Evolutionary conservation across 345 rosid species (phyloP), one percentile per base, ranked within the genome.

Genomic region (Populus simonii): DNA sequence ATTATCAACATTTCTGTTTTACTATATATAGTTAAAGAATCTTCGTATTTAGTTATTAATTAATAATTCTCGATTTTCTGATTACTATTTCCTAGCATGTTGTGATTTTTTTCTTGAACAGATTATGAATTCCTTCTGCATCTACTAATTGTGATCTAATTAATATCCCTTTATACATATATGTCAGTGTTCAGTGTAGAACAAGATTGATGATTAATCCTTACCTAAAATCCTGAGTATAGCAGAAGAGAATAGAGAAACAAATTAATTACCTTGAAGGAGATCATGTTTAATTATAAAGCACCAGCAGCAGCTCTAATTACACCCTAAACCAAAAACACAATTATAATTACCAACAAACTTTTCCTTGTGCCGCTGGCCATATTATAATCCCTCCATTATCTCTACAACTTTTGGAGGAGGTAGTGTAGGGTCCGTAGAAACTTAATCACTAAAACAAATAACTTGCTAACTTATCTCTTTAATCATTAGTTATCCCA

Each of bases 401-500:
- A n/a, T 59, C 23, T 59, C 23, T 59, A 9, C 5, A n/a, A 59
- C 13, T 11, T 59, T 23, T 59, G 62, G 1, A 13, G 23, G n/a
- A 13, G 23, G n/a, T 35, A 20, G 18, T 36, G 71, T 39, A 18
- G 70, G 70, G 70, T 18, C 68, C 20, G 16, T 27, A 49, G 22
- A 27, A 72, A 1, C 38, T 23, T 20, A 15, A 57, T 18, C n/a
- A 73, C 35, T 2, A 10, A 51, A 72, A 4, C 4, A 31, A 2
- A 36, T 73, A 27, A 38, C 72, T 70, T 66, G 17, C 36, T 38
- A 29, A 68, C 78, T 69, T 17, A 73, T 63, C 63, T n/a, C 16
- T 74, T 66, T 36, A 74, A 80, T 80, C 77, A 83, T 80, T 74
- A 29, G 41, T 57, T 55, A 35, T 80, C 38, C 83, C 81, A 57